phyloP scores from a whole-genome alignment of 148 eudicot genomes.

The Rhododendron griersonianum region DNA sequence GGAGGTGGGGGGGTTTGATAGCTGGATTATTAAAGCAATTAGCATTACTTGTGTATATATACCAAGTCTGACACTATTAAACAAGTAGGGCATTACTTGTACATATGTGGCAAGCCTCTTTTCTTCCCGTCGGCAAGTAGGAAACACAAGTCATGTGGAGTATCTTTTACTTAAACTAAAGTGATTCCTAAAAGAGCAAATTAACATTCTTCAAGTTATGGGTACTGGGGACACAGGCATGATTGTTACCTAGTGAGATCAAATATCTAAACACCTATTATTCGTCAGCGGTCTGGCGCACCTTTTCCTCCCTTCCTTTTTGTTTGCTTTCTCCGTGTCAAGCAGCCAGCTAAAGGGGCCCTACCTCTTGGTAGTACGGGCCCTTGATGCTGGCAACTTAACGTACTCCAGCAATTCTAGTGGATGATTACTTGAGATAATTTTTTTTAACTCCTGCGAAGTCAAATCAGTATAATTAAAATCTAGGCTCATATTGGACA shows the following conservation, averaged over 20 bases:
- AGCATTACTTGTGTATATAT: too few relatives aligned
- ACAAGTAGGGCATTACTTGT: too few relatives aligned
- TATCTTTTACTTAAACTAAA: not conserved
- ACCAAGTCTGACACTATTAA: too few relatives aligned
- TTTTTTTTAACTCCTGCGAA: not conserved
- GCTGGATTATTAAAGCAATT: too few relatives aligned
- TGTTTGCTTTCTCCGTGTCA: not conserved
- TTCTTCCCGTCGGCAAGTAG: too few relatives aligned
- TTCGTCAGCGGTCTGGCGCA: too few relatives aligned
- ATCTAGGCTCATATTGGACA: not conserved
- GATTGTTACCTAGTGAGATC: not conserved
- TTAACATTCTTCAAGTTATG: too few relatives aligned
- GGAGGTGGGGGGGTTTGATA: not conserved
- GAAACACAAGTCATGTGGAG: too few relatives aligned
- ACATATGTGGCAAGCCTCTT: too few relatives aligned
- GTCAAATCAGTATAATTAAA: not conserved
- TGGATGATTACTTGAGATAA: too few relatives aligned
- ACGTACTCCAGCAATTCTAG: too few relatives aligned
- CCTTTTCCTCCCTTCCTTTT: too few relatives aligned
- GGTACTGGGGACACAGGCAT: not conserved
- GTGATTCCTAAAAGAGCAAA: not conserved
- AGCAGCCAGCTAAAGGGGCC: not conserved
- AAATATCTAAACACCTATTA: not conserved
- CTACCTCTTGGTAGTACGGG: not conserved
- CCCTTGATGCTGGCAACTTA: not conserved